Percentiles rank a stretch among this genome's conserved stretches.
Conservation (phyloP, 495 filamentous ascomycete species). For the Aspergillus saccharolyticus region DNA sequence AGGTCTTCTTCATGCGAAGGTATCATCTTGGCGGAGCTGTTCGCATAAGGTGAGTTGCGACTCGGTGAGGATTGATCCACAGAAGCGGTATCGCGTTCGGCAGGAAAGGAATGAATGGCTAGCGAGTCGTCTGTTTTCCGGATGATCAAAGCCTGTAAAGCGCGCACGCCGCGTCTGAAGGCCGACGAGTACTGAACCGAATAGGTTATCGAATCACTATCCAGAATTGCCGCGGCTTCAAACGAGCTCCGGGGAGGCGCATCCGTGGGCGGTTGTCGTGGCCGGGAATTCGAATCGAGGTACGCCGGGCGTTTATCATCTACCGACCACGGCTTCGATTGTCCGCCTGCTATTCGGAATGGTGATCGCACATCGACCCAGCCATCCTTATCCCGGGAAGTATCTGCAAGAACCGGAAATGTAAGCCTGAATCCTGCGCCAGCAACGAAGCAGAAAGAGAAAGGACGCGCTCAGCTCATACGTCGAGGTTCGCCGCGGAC, state of each 20-base stretch:
- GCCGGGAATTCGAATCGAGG: conserved; percentile 7
- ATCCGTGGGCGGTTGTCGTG: conserved; percentile 10
- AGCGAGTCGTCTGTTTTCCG: conserved; percentile 30
- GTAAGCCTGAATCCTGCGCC: conserved; percentile 2
- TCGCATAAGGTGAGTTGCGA: conserved; percentile 14
- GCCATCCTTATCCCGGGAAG: conserved; percentile 17
- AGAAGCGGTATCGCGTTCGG: conserved; percentile 12
- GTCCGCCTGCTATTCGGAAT: conserved; percentile 2
- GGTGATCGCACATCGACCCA: conserved; percentile 14
- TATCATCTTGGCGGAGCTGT: conserved; percentile 12
- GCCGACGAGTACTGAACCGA: conserved; percentile 24
- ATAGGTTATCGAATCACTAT: conserved; percentile 19
- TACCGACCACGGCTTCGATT: conserved; percentile 18
- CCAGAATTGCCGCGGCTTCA: conserved; percentile 20
- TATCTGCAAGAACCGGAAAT: conserved; percentile 7
- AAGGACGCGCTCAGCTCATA: conserved; percentile 20
- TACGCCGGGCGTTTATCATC: conserved; percentile 10
- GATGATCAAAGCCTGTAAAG: conserved; percentile 32
- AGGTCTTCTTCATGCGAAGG: conserved; percentile 11
- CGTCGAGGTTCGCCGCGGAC: conserved; percentile 22
- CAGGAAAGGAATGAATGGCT: conserved; percentile 22
- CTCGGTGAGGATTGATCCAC: conserved; percentile 6
- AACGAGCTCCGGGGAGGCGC: conserved; percentile 13
- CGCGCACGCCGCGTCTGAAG: conserved; percentile 30
- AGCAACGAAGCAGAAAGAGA: background rate